Base-by-base conservation (phyloP, 2,329 filamentous ascomycete species). In the Neocucurbitaria cava region DNA sequence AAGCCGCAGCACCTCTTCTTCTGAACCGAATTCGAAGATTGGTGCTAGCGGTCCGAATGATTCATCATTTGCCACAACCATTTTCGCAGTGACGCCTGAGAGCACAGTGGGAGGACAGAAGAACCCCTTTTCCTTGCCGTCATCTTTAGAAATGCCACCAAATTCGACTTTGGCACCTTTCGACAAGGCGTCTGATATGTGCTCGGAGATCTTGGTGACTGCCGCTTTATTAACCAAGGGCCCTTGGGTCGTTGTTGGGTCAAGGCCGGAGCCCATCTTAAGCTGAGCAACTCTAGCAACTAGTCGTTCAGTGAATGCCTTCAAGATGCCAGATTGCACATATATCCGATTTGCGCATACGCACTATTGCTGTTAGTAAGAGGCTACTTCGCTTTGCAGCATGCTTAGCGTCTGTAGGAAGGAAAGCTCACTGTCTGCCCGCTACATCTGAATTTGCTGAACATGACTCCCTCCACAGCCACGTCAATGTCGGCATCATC, bases 11-110 rank as follows among this genome's bases (percentile, higher is more conserved):
- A 78, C 86, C 62, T 89, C 83, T 1, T 86, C 83, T 58, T 89
- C 86, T 0, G 80, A 83, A 17, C 86, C 81, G 59, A 89, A 89
- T 31, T 77, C 76, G 58, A 85, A 86, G 36, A 89, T 64, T 0
- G 84, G 84, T 8, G 82, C 76, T 18, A 89, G 77, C 0, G 86
- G 86, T 0, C 83, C 85, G 61, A 89, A 89, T 0, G 80, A 85
- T 72, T 89, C 86, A 56, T 89, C 85, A 0, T 75, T 57, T 5
- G 48, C 47, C 5, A 59, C 55, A 5, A 62, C 58, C 45, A 62
- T 66, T 3, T 52, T 48, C 10, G 59, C 55, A 47, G 28, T 52
- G 30, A 58, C 41, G 15, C 54, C 52, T 1, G 56, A 39, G 31
- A 79, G 64, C 5, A 78, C 58, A 1, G 78, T 80, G 1, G 78